phyloP scores from a whole-genome alignment of 2,329 filamentous ascomycete genomes.

The Fusarium gaditjirri region DNA sequence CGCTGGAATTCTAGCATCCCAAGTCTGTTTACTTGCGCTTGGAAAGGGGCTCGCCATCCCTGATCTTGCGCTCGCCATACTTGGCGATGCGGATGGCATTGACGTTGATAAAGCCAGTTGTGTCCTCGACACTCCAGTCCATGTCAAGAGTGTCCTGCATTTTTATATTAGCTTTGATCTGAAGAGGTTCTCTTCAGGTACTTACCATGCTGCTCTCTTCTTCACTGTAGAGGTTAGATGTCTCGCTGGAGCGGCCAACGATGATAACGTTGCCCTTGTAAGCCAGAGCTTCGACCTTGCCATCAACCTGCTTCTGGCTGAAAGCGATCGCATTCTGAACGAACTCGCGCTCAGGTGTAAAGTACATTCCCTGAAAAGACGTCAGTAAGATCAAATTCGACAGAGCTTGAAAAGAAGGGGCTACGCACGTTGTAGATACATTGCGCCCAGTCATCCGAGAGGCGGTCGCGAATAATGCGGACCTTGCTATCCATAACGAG shows the following conservation, averaged over 20 bases:
- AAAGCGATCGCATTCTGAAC: not conserved
- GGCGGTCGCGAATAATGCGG: not conserved
- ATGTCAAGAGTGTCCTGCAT: not conserved
- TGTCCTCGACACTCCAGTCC: not conserved
- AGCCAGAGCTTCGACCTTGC: not conserved
- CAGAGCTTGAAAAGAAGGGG: not conserved
- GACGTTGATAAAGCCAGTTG: not conserved
- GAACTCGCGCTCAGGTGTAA: not conserved
- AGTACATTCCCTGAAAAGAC: not conserved
- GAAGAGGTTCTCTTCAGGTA: accelerated
- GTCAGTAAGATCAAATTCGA: not conserved
- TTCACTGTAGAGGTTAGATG: not conserved
- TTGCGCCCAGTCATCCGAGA: not conserved
- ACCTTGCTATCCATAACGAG: not conserved
- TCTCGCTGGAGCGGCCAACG: not conserved
- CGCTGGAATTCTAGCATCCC: not conserved
- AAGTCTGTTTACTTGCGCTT: not conserved
- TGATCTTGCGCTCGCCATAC: not conserved
- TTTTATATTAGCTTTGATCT: not conserved
- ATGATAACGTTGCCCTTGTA: not conserved
- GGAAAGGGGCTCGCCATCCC: not conserved
- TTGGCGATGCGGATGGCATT: not conserved
- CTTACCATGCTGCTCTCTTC: not conserved
- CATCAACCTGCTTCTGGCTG: not conserved
- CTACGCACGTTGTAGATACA: not conserved